Base-by-base conservation (phyloP, 2,329 filamentous ascomycete genomes). In the Colletotrichum paranaense region DNA sequence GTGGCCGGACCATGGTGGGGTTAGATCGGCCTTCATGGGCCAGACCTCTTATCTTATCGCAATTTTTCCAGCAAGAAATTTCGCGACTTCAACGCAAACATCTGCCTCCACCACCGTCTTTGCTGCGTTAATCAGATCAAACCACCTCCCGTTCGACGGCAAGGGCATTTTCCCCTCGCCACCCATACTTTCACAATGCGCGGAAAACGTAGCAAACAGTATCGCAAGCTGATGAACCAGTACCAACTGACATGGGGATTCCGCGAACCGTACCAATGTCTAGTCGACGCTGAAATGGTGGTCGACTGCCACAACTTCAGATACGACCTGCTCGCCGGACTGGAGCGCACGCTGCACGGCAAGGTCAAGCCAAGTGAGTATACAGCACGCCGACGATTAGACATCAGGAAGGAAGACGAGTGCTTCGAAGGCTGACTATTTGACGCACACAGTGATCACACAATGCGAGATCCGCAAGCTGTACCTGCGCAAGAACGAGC, bases 181-280 rank as follows among this genome's bases (percentile, higher is more conserved):
- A 38, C 63, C 56, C 14, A 42, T 32, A 5, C 63, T 28, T 22
- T 67, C 76, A 84, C 77, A 6, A 87, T 87, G 83, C 86, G 86
- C 79, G 86, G 86, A 66, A 88, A 88, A 80, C 82, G 87, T 49
- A 76, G 74, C 73, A 89, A 89, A 76, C 86, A 88, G 77, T 89
- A 89, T 78, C 86, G 87, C 78, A 98, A 98, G 91, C 91, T 98
- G 79, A 97, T 99, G 92, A 92, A 95, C 84, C 93, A 96, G 81
- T 98, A 95, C 88, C 91, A 92, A 80, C 89, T 96, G 82, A 92
- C 91, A 74, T 98, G 97, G 81, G 93, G 93, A 74, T 98, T 98
- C 83, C 94, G 95, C 77, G 94, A 97, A 84, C 95, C 97, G 12
- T 98, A 98, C 85, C 97, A 98, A 85, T 92, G 97, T 64, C 86